phyloP scores from a whole-genome alignment of 768 basidiomycete species.

The Boletus sp. region DNA sequence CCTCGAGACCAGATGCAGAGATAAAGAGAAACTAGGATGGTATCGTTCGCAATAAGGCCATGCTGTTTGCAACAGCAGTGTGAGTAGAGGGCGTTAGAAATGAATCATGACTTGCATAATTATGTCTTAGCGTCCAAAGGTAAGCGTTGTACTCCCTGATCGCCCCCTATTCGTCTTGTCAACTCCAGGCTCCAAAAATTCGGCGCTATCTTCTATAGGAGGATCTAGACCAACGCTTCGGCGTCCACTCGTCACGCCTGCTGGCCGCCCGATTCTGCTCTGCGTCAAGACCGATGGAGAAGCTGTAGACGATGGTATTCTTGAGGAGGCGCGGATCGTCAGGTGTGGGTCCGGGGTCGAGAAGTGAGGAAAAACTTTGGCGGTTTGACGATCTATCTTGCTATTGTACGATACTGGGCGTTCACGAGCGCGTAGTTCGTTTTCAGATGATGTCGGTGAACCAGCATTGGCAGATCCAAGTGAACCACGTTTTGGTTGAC shows the following conservation, averaged over 20 bases:
- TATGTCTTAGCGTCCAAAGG: slow-evolving; percentile 19
- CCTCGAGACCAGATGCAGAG: slow-evolving; percentile 23
- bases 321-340: slow-evolving; percentile 45
- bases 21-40: slow-evolving; percentile 6
- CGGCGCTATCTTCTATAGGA: slow-evolving; percentile 17
- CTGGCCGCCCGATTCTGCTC: slow-evolving; percentile 47
- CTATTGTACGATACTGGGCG: slow-evolving; percentile 28
- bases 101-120: slow-evolving; percentile 16
- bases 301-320: slow-evolving; percentile 38
- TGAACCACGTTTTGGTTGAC: slow-evolving; percentile 59
- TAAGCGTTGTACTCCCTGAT: slow-evolving; percentile 26
- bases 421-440: slow-evolving; percentile 25
- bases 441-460: slow-evolving; percentile 32
- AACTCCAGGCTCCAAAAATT: slow-evolving; percentile 14
- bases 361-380: slow-evolving; percentile 42
- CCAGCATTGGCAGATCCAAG: slow-evolving; percentile 45
- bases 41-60: slow-evolving; percentile 10
- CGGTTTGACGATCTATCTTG: slow-evolving; percentile 17
- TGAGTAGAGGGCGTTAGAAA: slow-evolving; percentile 11
- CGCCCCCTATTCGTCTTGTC: slow-evolving; percentile 27
- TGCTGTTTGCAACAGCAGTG: slow-evolving; percentile 12
- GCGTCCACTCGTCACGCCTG: slow-evolving; percentile 41
- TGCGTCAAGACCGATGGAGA: slow-evolving; percentile 34
- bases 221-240: slow-evolving; percentile 40
- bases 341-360: slow-evolving; percentile 45